Evolutionary conservation across 495 filamentous ascomycete species (phyloP).

Genomic region (Penicillium egyptiacum): DNA sequence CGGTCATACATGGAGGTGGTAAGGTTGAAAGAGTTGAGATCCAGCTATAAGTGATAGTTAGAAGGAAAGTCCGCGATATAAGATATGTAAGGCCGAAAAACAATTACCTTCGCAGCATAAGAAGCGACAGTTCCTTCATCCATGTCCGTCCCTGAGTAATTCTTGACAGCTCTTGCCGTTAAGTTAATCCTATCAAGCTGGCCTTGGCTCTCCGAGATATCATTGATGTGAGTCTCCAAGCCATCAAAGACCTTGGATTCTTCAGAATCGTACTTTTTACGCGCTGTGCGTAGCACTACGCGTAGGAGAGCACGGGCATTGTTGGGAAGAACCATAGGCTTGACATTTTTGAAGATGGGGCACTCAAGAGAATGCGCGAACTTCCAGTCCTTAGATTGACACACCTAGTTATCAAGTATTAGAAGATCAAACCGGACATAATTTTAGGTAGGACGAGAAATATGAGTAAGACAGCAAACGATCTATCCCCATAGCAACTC

Average conservation of each 20-base stretch:
- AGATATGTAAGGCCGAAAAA: background rate
- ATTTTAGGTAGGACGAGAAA: constrained; percentile 9
- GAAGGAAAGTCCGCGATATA: background rate
- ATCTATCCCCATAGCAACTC: constrained; percentile 17
- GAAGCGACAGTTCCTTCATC: constrained; percentile 39
- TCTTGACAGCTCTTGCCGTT: constrained; percentile 53
- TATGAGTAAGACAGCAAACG: background rate
- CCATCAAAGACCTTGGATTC: constrained; percentile 43
- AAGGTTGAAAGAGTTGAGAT: constrained; percentile 62
- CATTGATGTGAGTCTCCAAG: constrained; percentile 50
- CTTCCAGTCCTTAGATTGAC: constrained; percentile 63
- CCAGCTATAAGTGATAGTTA: constrained; percentile 34
- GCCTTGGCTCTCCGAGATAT: constrained; percentile 38
- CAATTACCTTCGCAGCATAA: constrained; percentile 48
- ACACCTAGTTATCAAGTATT: constrained; percentile 43
- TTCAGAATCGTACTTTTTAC: constrained; percentile 33
- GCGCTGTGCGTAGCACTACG: constrained; percentile 46
- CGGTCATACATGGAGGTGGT: constrained; percentile 57
- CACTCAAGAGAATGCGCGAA: constrained; percentile 62
- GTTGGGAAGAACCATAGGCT: constrained; percentile 53
- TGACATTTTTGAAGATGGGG: constrained; percentile 46
- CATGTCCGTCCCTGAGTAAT: constrained; percentile 49
- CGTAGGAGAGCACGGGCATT: constrained; percentile 56
- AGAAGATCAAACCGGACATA: constrained; percentile 8
- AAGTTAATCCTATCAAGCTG: constrained; percentile 51